A percentile compares a stretch with the other conserved stretches of the same genome.
phyloP scores from a whole-genome alignment of 768 basidiomycete genomes.

The Strobilomyces echinocephalus region DNA sequence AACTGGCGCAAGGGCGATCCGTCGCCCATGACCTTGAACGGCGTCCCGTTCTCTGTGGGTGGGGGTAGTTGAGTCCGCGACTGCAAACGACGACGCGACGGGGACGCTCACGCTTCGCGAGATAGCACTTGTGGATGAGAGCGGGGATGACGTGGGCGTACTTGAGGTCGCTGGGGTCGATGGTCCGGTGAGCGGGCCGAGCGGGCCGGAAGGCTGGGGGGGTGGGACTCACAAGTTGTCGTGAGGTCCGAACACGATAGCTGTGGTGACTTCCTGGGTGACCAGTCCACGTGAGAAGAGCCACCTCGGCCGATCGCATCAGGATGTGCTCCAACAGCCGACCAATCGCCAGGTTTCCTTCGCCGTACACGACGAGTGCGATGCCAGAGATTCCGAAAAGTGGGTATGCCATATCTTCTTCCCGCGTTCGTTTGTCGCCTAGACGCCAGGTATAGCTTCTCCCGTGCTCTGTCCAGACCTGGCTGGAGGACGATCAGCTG shows the following conservation, averaged over 20 bases:
- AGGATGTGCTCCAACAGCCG: too few relatives aligned
- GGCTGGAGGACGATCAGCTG: too few relatives aligned
- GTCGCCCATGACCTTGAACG: conserved; percentile 84
- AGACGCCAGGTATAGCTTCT: too few relatives aligned
- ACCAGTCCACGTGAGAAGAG: too few relatives aligned
- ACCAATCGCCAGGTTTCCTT: too few relatives aligned
- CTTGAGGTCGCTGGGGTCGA: conserved; percentile 65
- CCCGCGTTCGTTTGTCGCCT: too few relatives aligned
- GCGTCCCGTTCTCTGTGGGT: conserved; percentile 64
- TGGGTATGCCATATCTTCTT: too few relatives aligned
- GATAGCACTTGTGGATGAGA: conserved; percentile 87
- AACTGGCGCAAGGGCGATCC: conserved; percentile 96
- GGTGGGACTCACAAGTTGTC: conserved; percentile 74
- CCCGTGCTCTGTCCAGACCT: too few relatives aligned
- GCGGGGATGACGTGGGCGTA: conserved; percentile 93
- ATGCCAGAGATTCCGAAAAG: too few relatives aligned
- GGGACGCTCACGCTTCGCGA: conserved; percentile 69
- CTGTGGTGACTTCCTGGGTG: too few relatives aligned
- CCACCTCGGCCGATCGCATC: too few relatives aligned
- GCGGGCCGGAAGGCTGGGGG: neutral
- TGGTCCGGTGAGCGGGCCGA: conserved; percentile 5
- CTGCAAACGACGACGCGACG: neutral
- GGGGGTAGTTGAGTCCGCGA: neutral
- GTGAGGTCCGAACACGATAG: conserved; percentile 89
- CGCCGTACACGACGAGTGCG: too few relatives aligned